These are phyloP conservation scores for Malus domestica DNA, from an alignment of 306 rosid species.

Conservation along the genomic window DNA sequence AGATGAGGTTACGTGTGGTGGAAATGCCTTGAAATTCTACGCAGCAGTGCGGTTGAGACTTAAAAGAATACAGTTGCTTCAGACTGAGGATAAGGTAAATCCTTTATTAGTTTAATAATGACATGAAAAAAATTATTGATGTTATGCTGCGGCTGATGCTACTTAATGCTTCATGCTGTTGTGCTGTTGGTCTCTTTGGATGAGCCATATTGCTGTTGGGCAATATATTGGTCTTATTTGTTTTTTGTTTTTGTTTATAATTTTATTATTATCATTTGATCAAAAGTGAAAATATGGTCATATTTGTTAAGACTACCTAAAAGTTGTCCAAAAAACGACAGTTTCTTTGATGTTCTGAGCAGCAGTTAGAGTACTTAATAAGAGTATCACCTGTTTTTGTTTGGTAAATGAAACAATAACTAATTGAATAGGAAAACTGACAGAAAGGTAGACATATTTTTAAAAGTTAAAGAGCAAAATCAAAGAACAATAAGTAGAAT, in stretches of 20 bases:
- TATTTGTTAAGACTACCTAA: not conserved
- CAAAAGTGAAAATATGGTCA: no score
- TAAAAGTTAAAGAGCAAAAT: not conserved
- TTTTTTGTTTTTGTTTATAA: not conserved
- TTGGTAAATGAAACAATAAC: not conserved
- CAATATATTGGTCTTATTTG: not conserved
- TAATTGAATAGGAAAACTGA: not conserved
- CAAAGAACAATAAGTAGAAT: not conserved
- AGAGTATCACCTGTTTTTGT: not conserved
- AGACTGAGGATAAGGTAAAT: slow-evolving; percentile 50
- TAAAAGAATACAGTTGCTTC: slow-evolving; percentile 51
- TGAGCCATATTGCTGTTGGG: not conserved
- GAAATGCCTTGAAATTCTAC: slow-evolving; percentile 81
- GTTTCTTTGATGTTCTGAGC: not conserved
- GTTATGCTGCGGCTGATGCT: not conserved
- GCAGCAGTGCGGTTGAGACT: slow-evolving; percentile 74
- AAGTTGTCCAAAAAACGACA: not conserved
- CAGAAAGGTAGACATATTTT: not conserved
- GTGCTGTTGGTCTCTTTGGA: not conserved
- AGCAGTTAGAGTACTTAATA: not conserved
- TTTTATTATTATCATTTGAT: no score
- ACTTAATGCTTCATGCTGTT: not conserved
- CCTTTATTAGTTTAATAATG: not conserved
- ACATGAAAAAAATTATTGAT: not conserved
- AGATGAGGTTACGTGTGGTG: slow-evolving; percentile 85